Percentiles rank a stretch among this genome's conserved stretches.
Conservation (phyloP, 345 rosid genomes). For the Cardiospermum halicacabum region DNA sequence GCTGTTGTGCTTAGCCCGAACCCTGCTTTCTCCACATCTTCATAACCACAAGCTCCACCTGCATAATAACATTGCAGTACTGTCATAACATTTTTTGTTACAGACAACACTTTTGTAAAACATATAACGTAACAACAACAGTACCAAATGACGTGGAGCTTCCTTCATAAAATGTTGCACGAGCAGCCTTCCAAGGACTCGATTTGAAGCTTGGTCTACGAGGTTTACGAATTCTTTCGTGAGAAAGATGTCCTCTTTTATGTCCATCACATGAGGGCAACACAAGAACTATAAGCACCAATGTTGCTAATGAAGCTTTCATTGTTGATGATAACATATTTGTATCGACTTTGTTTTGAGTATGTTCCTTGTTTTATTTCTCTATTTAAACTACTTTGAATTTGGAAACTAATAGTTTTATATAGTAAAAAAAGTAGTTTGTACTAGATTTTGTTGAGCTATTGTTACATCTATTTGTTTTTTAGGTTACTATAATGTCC, state of each 20-base stretch:
- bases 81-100: too few species aligned
- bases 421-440: too few species aligned
- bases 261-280: conserved; percentile 15
- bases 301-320: background rate
- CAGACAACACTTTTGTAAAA: too few species aligned
- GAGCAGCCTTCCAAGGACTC: conserved; percentile 39
- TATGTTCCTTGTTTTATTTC: background rate
- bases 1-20: conserved; percentile 47
- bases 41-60: conserved; percentile 59
- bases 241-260: background rate
- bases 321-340: background rate
- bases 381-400: background rate
- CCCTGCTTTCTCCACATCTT: conserved; percentile 36
- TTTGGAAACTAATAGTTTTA: background rate
- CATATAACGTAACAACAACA: conserved; percentile 27
- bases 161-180: conserved; percentile 56
- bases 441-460: conserved; percentile 6
- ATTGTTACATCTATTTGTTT: background rate
- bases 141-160: conserved; percentile 39
- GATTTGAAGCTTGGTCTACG: conserved; percentile 29
- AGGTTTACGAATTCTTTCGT: background rate
- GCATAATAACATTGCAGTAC: too few species aligned
- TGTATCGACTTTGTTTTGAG: too few species aligned
- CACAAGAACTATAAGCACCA: conserved; percentile 15
- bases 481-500: background rate